phyloP scores from a whole-genome alignment of 176 grass and related monocot species.

The Aegilops longissima region DNA sequence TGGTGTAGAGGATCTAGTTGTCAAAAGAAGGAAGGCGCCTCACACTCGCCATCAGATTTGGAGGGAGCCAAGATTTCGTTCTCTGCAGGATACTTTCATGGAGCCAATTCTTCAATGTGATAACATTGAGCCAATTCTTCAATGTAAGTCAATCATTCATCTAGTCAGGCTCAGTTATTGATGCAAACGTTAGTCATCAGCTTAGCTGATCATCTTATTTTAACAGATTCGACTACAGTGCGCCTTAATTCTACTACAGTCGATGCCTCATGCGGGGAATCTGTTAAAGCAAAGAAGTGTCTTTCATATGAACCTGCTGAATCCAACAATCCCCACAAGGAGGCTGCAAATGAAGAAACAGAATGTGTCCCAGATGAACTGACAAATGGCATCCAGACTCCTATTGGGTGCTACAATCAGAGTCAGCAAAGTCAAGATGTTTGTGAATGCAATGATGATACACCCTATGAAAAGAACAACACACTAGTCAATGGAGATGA shows the following conservation, averaged over 20 bases:
- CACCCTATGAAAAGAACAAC: slow-evolving; percentile 14
- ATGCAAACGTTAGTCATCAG: not conserved
- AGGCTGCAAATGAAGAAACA: slow-evolving; percentile 31
- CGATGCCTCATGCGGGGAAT: not conserved
- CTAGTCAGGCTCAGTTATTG: not conserved
- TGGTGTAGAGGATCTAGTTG: slow-evolving; percentile 53
- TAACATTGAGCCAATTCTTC: slow-evolving; percentile 46
- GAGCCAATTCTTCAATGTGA: slow-evolving; percentile 30
- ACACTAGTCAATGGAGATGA: slow-evolving; percentile 10
- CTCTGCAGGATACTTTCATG: slow-evolving; percentile 46
- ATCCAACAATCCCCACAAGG: slow-evolving; percentile 20
- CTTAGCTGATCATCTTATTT: slow-evolving; percentile 26
- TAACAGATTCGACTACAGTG: slow-evolving; percentile 31
- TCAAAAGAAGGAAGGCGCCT: slow-evolving; percentile 54
- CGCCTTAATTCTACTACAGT: not conserved
- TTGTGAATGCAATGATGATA: slow-evolving; percentile 19
- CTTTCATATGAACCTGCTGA: slow-evolving; percentile 36
- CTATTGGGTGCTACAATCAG: slow-evolving; percentile 25
- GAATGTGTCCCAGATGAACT: slow-evolving; percentile 21
- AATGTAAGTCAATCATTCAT: slow-evolving; percentile 53
- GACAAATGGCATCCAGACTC: slow-evolving; percentile 12
- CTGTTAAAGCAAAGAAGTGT: slow-evolving; percentile 26
- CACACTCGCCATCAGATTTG: slow-evolving; percentile 61
- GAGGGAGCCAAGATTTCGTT: slow-evolving; percentile 52
- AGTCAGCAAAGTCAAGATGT: slow-evolving; percentile 9